Base-by-base conservation (phyloP, 2,329 filamentous ascomycete genomes). In the Nannizziopsis barbatae region DNA sequence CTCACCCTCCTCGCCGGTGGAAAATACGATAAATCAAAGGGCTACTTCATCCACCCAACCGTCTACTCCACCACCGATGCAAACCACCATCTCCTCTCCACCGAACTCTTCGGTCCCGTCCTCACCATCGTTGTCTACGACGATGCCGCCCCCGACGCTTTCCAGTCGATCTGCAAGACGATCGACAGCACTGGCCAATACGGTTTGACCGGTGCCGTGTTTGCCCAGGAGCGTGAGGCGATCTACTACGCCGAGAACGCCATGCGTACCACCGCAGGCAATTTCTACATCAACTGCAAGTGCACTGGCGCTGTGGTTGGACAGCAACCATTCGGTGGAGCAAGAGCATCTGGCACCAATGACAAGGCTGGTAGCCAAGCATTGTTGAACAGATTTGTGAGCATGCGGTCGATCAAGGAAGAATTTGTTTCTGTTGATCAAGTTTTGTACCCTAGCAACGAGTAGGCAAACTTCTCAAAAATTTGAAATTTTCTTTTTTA, bases 41-140 rank as follows among this genome's bases (percentile, higher is more conserved):
- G 87, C 53, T 94, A 83, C 74, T 94, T 79, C 70, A 79, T 94
- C 62, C 76, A 86, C 65, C 87, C 87, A 5, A 93, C 87, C 53
- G 76, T 94, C 61, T 93, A 90, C 73, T 69, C 74, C 53, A 84
- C 86, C 44, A 79, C 73, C 44, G 83, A 86, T 69, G 81, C 86
- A 0, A 69, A 76, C 52, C 86, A 93, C 71, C 76, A 77, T 53
- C 80, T 90, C 56, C 73, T 94, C 42, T 79, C 74, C 44, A 83
- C 79, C 33, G 87, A 94, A 67, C 79, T 93, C 53, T 94, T 94
- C 65, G 86, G 86, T 1, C 86, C 86, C 30, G 69, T 93, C 50
- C 71, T 92, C 37, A 77, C 79, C 30, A 69, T 83, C 9, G 79
- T 93, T 66, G 76, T 89, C 53, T 94, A 92, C 70, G 80, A 86